Conservation (phyloP, 345 rosid species). For the Populus simonii region DNA sequence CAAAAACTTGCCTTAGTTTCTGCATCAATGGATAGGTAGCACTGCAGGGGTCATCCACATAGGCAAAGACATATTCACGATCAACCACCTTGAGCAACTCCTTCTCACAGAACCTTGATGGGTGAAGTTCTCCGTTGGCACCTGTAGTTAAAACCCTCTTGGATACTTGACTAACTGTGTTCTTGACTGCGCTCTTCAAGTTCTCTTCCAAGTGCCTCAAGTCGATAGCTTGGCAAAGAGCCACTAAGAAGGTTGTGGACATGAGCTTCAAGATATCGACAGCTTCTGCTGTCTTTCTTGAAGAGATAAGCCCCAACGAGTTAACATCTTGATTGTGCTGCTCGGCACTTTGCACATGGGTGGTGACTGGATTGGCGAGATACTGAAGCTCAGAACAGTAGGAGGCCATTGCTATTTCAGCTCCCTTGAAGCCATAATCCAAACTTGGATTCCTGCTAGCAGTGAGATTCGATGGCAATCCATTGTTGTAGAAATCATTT, state of each 20-base stretch:
- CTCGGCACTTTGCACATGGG: conserved; percentile 25
- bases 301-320: conserved; percentile 22
- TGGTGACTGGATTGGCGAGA: conserved; percentile 27
- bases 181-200: conserved; percentile 17
- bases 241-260: conserved; percentile 27
- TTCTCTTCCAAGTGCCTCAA: conserved; percentile 30
- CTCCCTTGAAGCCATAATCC: conserved; percentile 28
- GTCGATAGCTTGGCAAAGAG: conserved; percentile 28
- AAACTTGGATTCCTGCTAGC: conserved; percentile 23
- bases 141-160: conserved; percentile 37
- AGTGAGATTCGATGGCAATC: conserved; percentile 26
- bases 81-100: conserved; percentile 66
- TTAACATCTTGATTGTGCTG: conserved; percentile 29
- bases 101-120: conserved; percentile 68
- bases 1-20: conserved; percentile 68
- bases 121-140: conserved; percentile 61
- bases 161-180: conserved; percentile 21
- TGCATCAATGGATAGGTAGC: conserved; percentile 68
- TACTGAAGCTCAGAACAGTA: conserved; percentile 29
- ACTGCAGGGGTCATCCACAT: conserved; percentile 72
- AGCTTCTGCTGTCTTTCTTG: conserved; percentile 25
- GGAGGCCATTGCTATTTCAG: conserved; percentile 28
- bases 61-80: conserved; percentile 56
- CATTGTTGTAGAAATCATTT: conserved; percentile 25
- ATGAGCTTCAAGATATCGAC: conserved; percentile 25